These are phyloP conservation scores for Spirogloea muscicola DNA, from an alignment of 139 green algal genomes.

Conservation along the genomic window DNA sequence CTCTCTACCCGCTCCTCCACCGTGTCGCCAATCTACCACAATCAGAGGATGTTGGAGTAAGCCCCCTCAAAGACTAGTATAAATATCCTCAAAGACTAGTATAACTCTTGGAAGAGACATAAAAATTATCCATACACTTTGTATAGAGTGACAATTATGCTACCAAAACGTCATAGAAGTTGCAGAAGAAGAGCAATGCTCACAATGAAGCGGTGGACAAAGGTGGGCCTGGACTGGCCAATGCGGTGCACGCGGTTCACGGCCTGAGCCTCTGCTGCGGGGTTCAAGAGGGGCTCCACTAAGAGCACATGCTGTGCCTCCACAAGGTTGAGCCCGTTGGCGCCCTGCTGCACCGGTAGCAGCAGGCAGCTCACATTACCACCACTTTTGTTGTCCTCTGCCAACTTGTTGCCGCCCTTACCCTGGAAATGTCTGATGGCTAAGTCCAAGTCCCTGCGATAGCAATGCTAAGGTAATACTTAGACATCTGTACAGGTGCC, in stretches of 20 bases:
- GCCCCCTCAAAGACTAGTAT: too few relatives aligned
- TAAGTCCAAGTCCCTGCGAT: neutral
- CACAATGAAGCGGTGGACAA: constrained; percentile 66
- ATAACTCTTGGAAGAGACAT: too few relatives aligned
- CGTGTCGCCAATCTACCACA: too few relatives aligned
- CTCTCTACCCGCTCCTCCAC: too few relatives aligned
- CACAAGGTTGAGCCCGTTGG: constrained; percentile 50
- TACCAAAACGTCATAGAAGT: too few relatives aligned
- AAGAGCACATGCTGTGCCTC: constrained; percentile 52
- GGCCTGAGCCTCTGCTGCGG: constrained; percentile 42
- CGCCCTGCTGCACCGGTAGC: constrained; percentile 36
- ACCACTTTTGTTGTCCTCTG: neutral
- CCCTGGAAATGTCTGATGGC: neutral
- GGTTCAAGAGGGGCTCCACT: constrained; percentile 50
- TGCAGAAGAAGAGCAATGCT: too few relatives aligned
- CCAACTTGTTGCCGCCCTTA: neutral
- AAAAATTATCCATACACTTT: too few relatives aligned
- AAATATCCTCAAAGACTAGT: too few relatives aligned
- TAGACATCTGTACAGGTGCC: too few relatives aligned
- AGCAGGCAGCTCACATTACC: constrained; percentile 23
- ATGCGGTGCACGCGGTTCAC: constrained; percentile 52
- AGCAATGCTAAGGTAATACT: too few relatives aligned
- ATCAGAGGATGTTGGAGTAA: too few relatives aligned
- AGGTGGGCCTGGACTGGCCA: constrained; percentile 48
- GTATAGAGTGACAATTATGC: too few relatives aligned